Conservation (phyloP, 2,329 filamentous ascomycete species). For the Fusarium sp. region DNA sequence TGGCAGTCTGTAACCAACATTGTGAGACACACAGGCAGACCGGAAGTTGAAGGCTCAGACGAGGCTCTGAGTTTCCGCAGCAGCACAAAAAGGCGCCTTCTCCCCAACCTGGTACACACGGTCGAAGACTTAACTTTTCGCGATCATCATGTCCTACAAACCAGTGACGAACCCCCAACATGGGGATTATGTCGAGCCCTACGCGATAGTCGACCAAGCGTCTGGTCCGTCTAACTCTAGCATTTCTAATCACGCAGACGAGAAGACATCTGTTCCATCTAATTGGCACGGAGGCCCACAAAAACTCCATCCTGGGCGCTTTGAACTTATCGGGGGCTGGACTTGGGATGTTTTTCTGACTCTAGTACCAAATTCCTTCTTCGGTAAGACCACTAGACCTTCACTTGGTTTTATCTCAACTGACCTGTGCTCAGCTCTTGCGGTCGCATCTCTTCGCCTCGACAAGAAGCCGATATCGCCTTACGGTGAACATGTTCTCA, state of each 20-base stretch:
- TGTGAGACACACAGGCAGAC: background rate
- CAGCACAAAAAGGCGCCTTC: background rate
- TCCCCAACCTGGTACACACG: background rate
- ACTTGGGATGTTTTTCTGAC: slow-evolving; percentile 5
- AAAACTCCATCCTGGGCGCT: background rate
- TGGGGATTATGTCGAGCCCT: background rate
- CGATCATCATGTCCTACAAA: background rate
- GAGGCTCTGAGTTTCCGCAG: background rate
- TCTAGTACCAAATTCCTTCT: background rate
- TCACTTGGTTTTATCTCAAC: background rate
- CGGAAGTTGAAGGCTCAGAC: background rate
- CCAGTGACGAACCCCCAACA: background rate
- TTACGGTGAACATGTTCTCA: background rate
- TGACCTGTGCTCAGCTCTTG: background rate
- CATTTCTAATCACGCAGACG: too few species aligned
- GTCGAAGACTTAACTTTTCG: too few species aligned
- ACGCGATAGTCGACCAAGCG: background rate
- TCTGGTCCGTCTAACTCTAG: background rate
- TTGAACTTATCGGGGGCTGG: background rate
- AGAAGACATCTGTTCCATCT: background rate
- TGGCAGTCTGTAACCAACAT: background rate
- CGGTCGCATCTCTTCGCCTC: background rate
- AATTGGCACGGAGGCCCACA: background rate
- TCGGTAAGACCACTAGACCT: background rate
- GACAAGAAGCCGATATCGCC: background rate